Percentiles rank a stretch among this genome's conserved stretches.
phyloP scores from a whole-genome alignment of 2,329 filamentous ascomycete genomes.

The Scedosporium boydii region DNA sequence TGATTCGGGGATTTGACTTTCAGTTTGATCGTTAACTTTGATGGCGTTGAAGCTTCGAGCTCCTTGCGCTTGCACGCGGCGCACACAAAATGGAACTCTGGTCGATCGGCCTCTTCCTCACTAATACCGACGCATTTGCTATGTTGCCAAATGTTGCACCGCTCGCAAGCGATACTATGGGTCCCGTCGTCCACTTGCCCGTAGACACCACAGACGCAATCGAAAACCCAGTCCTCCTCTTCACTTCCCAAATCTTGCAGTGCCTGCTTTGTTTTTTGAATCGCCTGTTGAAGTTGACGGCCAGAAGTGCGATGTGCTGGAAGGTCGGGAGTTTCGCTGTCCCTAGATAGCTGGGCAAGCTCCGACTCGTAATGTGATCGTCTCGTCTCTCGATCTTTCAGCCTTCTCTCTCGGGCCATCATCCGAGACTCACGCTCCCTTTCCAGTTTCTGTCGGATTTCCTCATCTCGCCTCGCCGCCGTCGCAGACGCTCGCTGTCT shows the following conservation, averaged over 20 bases:
- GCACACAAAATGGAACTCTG: constrained; percentile 85
- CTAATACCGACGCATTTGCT: constrained; percentile 81
- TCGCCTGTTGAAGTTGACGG: constrained; percentile 57
- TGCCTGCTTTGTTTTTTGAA: constrained; percentile 69
- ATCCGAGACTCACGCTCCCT: constrained; percentile 70
- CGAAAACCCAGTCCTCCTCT: constrained; percentile 87
- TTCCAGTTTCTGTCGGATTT: constrained; percentile 49
- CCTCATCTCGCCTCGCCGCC: constrained; percentile 58
- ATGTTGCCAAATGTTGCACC: constrained; percentile 94
- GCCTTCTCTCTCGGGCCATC: constrained; percentile 73
- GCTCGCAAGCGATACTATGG: constrained; percentile 88
- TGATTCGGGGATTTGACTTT: constrained; percentile 26
- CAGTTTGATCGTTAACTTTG: constrained; percentile 27
- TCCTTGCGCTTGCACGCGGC: constrained; percentile 58
- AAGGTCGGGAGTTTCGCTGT: not conserved
- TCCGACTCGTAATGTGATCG: constrained; percentile 80
- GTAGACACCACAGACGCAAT: constrained; percentile 84
- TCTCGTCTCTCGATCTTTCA: constrained; percentile 77
- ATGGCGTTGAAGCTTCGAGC: constrained; percentile 42
- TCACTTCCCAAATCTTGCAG: constrained; percentile 46
- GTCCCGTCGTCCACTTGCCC: constrained; percentile 91
- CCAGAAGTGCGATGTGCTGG: constrained; percentile 7
- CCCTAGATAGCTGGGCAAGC: constrained; percentile 57
- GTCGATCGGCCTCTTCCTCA: constrained; percentile 68
- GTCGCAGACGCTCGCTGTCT: constrained; percentile 56